A percentile compares a stretch with the other conserved stretches of the same genome.
Evolutionary conservation across 164 flowering plant genomes (phyloP).

Genomic region (Aristolochia fimbriata): DNA sequence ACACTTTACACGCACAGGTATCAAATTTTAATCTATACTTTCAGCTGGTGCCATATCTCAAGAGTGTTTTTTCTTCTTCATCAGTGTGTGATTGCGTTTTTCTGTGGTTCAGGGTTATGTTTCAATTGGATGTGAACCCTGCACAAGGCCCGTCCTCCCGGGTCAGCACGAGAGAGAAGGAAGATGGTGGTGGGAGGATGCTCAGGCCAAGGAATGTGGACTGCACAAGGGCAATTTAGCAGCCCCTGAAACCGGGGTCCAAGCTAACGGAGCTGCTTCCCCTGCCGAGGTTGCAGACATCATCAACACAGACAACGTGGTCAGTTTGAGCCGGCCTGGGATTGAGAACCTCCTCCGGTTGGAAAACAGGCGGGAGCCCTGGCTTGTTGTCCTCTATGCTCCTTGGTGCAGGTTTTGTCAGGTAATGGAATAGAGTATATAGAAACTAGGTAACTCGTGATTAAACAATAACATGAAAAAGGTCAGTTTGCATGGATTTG

Average conservation of each 20-base stretch:
- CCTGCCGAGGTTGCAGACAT: constrained; percentile 37
- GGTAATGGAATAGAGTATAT: constrained; percentile 19
- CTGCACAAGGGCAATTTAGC: constrained; percentile 89
- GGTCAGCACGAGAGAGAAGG: constrained; percentile 99
- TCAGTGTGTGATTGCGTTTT: background rate
- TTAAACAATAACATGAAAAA: background rate
- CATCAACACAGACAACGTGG: constrained; percentile 41
- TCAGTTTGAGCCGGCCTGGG: constrained; percentile 57
- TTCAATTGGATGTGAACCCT: constrained; percentile 95
- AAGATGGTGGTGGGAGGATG: constrained; percentile 99
- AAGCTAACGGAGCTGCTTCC: constrained; percentile 26
- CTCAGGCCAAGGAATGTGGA: constrained; percentile 96
- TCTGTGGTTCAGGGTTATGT: constrained; percentile 40
- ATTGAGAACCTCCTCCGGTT: constrained; percentile 61
- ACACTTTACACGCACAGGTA: constrained; percentile 57
- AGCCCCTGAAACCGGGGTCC: constrained; percentile 15
- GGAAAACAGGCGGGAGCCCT: constrained; percentile 60
- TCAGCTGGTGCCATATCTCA: background rate
- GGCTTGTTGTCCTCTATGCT: constrained; percentile 89
- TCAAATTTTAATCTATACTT: background rate
- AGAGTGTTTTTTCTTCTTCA: background rate
- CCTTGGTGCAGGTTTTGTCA: constrained; percentile 99
- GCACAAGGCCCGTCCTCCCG: constrained; percentile 89
- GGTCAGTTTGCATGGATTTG: background rate
- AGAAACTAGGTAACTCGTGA: background rate